A percentile compares a stretch with the other conserved stretches of the same genome.
phyloP scores from a whole-genome alignment of 257 asterid species.

The Solanum appendiculatum region DNA sequence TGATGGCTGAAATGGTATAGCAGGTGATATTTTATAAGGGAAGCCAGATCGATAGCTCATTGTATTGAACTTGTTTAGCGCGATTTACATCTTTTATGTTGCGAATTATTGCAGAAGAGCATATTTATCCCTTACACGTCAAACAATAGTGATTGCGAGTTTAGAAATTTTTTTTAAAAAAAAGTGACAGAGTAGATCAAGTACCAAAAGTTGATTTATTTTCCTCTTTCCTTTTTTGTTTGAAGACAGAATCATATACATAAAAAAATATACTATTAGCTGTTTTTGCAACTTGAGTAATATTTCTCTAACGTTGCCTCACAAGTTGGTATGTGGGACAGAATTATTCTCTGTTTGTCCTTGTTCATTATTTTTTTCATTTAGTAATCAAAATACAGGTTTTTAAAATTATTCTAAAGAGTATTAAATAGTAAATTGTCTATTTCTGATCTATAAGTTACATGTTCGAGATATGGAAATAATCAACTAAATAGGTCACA shows the following conservation, averaged over 20 bases:
- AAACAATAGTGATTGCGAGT: no score
- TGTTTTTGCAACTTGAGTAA: not conserved
- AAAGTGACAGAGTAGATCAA: not conserved
- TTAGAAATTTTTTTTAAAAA: no score
- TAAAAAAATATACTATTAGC: not conserved
- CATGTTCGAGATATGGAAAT: no score
- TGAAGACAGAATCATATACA: not conserved
- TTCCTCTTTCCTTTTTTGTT: not conserved
- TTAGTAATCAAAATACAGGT: not conserved
- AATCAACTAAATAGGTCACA: no score
- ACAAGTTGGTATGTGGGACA: not conserved
- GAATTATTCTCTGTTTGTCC: not conserved
- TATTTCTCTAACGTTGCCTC: not conserved
- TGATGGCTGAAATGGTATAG: not conserved
- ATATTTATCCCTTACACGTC: not conserved
- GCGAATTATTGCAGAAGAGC: not conserved
- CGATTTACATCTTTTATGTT: not conserved
- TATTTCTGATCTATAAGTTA: no score
- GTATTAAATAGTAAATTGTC: not conserved
- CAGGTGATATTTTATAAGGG: not conserved
- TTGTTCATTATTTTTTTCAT: not conserved
- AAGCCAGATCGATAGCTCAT: not conserved
- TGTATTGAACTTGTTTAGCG: not conserved
- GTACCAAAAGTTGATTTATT: not conserved
- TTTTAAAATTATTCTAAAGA: not conserved